These are phyloP conservation scores for Apiospora saccharicola DNA, from an alignment of 2,329 filamentous ascomycete species.

Conservation along the genomic window DNA sequence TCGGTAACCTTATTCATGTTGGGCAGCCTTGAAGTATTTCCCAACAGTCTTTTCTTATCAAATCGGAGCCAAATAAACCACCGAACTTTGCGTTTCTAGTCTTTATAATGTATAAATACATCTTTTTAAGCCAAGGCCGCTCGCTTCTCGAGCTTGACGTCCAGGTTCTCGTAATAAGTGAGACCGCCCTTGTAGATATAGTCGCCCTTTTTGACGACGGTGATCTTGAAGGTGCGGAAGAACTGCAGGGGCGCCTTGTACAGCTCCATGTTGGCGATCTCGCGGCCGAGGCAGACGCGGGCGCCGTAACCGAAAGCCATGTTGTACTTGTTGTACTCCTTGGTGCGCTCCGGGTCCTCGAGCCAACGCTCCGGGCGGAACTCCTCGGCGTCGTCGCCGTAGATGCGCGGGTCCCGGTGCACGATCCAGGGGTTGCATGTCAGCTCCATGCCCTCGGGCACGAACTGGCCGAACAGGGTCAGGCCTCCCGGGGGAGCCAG, in stretches of 20 bases:
- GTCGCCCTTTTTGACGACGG: constrained; percentile 40
- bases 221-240: constrained; percentile 47
- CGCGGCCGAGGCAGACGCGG: constrained; percentile 54
- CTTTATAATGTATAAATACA: background rate
- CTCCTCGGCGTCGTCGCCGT: constrained; percentile 50
- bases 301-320: constrained; percentile 60
- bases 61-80: background rate
- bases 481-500: constrained; percentile 44
- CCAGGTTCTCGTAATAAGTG: constrained; percentile 50
- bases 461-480: constrained; percentile 41
- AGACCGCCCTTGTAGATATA: constrained; percentile 52
- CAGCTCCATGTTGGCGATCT: constrained; percentile 61
- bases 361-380: constrained; percentile 61
- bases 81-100: background rate
- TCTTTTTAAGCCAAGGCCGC: constrained; percentile 22
- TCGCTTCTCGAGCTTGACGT: constrained; percentile 41
- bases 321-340: constrained; percentile 54
- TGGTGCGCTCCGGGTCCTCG: constrained; percentile 45
- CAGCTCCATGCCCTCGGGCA: constrained; percentile 51
- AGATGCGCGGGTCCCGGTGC: constrained; percentile 51
- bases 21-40: background rate
- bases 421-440: constrained; percentile 56
- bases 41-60: background rate
- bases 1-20: no score
- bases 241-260: constrained; percentile 55